Evolutionary conservation across 1,284 basidiomycete species (phyloP), one percentile per base, ranked within the genome.

Genomic region (Irpex rosettiformis): DNA sequence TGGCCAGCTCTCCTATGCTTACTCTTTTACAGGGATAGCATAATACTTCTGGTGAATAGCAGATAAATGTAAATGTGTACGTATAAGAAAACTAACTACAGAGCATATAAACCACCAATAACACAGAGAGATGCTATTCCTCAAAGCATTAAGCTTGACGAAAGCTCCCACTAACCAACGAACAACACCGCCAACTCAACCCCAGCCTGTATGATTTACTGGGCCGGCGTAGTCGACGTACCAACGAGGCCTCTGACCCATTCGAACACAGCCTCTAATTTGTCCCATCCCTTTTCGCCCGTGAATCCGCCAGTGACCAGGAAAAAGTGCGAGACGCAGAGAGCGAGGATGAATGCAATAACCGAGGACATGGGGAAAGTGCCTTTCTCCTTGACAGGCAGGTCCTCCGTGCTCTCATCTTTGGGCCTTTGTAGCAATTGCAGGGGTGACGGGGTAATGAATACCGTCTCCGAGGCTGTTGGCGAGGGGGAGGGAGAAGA

Each of bases 271-370:
- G 37, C 33, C 49, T 59, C 54, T 18, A 59, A 40, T 53, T 59
- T 55, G 8, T 28, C 47, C 47, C 49, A 57, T 13, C 56, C 56
- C 3, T 42, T 52, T 4, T 57, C 56, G 22, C 54, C 49, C 4
- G 58, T 52, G 49, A 59, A 51, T 4, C 58, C 58, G 25, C 58
- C 58, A 22, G 55, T 25, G 4, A 53, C 51, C 13, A 59, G 33
- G n/a, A 56, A n/a, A 24, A 59, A 51, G 18, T 59, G 54, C 22
- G 58, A 28, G 1, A 56, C 29, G 25, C 58, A 59, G 5, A 81
- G 75, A 40, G 82, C 83, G 30, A 74, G 72, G 55, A 84, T 72
- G 24, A 84, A 70, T 8, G 79, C 68, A 27, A 77, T 61, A 22
- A 83, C 76, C 16, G 77, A 75, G 3, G 75, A 70, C 16, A 80